Conservation (phyloP, 1,139 yeast genomes). For the Nadsonia starkeyi-henricii region DNA sequence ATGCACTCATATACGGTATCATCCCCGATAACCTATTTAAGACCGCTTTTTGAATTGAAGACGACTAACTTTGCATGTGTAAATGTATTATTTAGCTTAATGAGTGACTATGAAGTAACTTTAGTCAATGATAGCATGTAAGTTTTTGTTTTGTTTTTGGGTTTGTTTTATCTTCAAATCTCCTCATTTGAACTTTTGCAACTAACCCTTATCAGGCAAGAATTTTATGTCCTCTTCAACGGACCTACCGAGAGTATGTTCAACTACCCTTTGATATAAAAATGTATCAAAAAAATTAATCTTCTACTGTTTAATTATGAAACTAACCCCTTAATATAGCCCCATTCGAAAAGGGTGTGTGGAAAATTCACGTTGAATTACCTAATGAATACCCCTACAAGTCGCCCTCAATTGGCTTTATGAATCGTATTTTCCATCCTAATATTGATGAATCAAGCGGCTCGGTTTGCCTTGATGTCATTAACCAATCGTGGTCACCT, state of each 20-base stretch:
- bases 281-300: too few relatives aligned
- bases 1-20: too few relatives aligned
- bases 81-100: constrained; percentile 31
- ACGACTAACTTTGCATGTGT: not conserved
- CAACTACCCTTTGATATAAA: too few relatives aligned
- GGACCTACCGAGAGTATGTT: constrained; percentile 67
- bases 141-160: constrained; percentile 4
- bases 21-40: not conserved
- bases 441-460: constrained; percentile 68
- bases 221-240: constrained; percentile 68
- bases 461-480: constrained; percentile 88
- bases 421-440: constrained; percentile 86
- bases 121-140: constrained; percentile 69
- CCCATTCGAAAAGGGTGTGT: constrained; percentile 79
- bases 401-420: constrained; percentile 91
- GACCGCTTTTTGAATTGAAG: not conserved
- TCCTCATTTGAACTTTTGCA: not conserved
- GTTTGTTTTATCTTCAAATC: not conserved
- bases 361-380: constrained; percentile 86
- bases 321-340: constrained; percentile 21
- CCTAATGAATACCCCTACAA: constrained; percentile 95
- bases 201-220: constrained; percentile 34
- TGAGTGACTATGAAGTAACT: constrained; percentile 88
- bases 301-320: too few relatives aligned
- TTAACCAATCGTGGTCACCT: constrained; percentile 97